Percentiles rank a stretch among this genome's conserved stretches.
phyloP scores from a whole-genome alignment of 768 basidiomycete genomes.

The Pleurotus djamor region DNA sequence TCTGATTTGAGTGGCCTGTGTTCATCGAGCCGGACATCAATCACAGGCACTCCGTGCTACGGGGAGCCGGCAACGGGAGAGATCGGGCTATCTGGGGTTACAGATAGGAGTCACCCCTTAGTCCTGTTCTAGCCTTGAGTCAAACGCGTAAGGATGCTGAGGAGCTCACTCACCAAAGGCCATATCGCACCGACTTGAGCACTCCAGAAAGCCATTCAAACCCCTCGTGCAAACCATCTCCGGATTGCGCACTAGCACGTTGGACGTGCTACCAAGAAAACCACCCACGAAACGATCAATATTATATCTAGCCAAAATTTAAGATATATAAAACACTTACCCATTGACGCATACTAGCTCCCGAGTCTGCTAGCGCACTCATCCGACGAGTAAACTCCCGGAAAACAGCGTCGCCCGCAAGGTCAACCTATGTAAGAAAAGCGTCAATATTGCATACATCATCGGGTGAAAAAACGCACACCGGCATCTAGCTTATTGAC shows the following conservation, averaged over 20 bases:
- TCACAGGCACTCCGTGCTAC: background rate
- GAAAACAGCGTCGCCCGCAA: no score
- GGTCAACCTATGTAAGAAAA: no score
- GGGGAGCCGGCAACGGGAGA: background rate
- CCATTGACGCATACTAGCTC: no score
- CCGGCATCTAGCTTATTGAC: conserved; percentile 2
- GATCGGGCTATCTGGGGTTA: background rate
- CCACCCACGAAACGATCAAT: background rate
- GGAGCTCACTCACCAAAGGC: no score
- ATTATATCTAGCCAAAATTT: no score
- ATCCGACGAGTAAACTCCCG: no score
- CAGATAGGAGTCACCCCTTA: background rate
- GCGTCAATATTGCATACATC: no score
- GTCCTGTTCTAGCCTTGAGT: no score
- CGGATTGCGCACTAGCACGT: background rate
- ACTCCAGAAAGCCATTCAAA: background rate
- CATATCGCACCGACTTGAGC: background rate
- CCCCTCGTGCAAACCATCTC: background rate
- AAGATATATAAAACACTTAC: no score
- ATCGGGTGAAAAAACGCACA: background rate
- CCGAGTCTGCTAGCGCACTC: no score
- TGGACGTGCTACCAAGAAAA: background rate
- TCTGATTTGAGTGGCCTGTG: background rate
- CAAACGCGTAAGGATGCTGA: no score
- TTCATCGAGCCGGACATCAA: background rate